phyloP scores from a whole-genome alignment of 148 eudicot species.

The Chenopodium quinoa region DNA sequence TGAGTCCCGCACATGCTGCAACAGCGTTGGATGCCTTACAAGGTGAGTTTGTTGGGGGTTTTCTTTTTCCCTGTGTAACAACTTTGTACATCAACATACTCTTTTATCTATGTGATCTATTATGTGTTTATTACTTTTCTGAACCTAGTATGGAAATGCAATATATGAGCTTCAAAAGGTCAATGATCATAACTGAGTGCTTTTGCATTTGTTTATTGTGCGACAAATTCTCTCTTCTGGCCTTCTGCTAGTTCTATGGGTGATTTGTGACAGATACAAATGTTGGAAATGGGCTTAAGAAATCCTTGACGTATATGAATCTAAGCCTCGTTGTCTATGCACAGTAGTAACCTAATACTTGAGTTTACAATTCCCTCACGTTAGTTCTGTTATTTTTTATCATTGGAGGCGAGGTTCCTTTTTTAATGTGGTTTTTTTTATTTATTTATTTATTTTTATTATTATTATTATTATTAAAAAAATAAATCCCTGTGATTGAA shows the following conservation, averaged over 20 bases:
- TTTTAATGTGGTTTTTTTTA: too few species aligned
- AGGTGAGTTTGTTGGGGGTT: constrained; percentile 28
- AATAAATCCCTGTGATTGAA: not conserved
- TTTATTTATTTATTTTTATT: not conserved
- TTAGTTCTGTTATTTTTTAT: not conserved
- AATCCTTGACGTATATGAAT: not conserved
- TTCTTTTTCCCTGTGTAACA: constrained; percentile 28
- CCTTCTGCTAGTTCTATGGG: not conserved
- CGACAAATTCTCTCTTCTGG: not conserved
- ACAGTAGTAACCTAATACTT: not conserved
- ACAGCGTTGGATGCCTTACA: constrained; percentile 44
- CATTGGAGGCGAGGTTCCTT: not conserved
- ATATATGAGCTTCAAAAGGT: not conserved
- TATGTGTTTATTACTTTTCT: not conserved
- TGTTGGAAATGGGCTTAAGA: not conserved
- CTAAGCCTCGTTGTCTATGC: not conserved
- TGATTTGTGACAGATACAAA: not conserved
- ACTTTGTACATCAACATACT: constrained; percentile 12
- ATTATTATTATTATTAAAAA: too few species aligned
- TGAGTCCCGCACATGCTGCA: constrained; percentile 53
- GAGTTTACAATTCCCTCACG: not conserved
- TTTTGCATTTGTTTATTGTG: not conserved
- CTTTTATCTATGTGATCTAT: not conserved
- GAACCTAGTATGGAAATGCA: not conserved
- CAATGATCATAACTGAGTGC: not conserved